Evolutionary conservation across 73 alveolate genomes (phyloP).

Genomic region (Effrenium voratum): DNA sequence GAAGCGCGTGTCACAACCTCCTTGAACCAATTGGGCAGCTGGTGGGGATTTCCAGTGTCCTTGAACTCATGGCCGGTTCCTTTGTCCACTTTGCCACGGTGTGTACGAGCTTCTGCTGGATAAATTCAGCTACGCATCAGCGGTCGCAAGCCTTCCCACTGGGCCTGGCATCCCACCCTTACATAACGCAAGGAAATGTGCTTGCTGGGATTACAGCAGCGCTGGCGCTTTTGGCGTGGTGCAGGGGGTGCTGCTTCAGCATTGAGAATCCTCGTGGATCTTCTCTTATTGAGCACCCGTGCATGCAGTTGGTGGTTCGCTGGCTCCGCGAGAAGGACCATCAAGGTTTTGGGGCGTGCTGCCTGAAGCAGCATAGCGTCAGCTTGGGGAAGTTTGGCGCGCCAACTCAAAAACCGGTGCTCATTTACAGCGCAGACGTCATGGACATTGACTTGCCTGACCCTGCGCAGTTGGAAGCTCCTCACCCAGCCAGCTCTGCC

Average conservation of each 20-base stretch:
- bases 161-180: neutral
- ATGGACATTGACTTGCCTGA: no score
- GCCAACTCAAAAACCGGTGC: neutral
- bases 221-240: neutral
- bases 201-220: neutral
- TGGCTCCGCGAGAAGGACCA: neutral
- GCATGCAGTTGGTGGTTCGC: neutral
- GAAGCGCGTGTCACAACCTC: no score
- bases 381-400: neutral
- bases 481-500: no score
- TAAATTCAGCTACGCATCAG: neutral
- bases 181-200: neutral
- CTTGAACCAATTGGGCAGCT: neutral
- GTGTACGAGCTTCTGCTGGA: neutral
- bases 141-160: neutral
- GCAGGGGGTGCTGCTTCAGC: neutral
- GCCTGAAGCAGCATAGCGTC: neutral
- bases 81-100: neutral
- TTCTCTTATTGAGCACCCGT: neutral
- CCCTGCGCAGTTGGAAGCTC: no score
- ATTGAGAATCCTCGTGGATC: neutral
- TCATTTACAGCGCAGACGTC: neutral
- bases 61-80: neutral
- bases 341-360: neutral
- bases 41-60: neutral